Evolutionary conservation across 129 eudicot species (phyloP), one percentile per base, ranked within the genome.

Genomic region (Lonicera japonica): DNA sequence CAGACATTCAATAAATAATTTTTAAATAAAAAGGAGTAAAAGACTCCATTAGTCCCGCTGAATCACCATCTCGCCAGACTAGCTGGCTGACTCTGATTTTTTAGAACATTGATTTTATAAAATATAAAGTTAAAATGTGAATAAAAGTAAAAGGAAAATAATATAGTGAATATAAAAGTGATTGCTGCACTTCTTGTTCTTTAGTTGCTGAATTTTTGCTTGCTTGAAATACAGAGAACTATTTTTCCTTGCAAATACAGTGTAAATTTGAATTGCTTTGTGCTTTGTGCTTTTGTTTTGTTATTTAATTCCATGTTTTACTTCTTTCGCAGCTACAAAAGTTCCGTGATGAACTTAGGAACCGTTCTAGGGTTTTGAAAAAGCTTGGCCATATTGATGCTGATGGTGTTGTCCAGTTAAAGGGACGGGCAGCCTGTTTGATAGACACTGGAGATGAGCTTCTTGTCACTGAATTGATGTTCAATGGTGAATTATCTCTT

Each of bases 381-480:
- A 94, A 78, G 79, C 92, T 94, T 54, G 99, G 96, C 17, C 99
- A 94, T 72, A 94, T 94, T 11, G 96, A 94, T 66, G 73, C 74
- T 70, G 99, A 94, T 67, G 94, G 94, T 17, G 87, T 94, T 63
- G 96, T 94, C 56, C 92, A 82, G 86, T 78, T 94, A 70, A 94
- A 94, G 68, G 99, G 99, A 19, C 83, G 96, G 56, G 99, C 99
- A 24, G 99, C 99, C 48, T 79, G 95, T 64, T 77, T 85, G 65
- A 85, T 94, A 50, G 99, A 94, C 65, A 94, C 99, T 15, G 99
- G 99, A 76, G 99, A 94, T 73, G 96, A 94, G 74, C 95, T 94
- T n/a, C 86, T 88, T 58, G 99, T 88, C 65, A 94, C 99, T 21
- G 99, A 94, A 61, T 63, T 94, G 70, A 88, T 94, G 99, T 94